phyloP scores from a whole-genome alignment of 495 filamentous ascomycete genomes.

The Xylaria palmicola region DNA sequence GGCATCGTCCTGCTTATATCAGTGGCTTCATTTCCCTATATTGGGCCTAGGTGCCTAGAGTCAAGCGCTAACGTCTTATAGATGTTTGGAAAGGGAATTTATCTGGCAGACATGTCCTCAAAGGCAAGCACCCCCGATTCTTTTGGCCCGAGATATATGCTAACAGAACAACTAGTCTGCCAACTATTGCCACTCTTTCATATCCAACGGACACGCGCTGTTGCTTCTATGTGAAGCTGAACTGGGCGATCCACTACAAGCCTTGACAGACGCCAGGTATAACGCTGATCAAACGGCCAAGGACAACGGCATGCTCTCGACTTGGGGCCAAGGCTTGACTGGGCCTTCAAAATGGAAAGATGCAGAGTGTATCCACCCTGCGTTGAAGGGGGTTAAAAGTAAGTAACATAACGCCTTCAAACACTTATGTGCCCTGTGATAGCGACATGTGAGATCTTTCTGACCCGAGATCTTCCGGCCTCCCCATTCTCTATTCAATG shows the following conservation, averaged over 20 bases:
- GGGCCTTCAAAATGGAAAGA: conserved; percentile 74
- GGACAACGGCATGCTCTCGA: conserved; percentile 58
- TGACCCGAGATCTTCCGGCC: too few relatives aligned
- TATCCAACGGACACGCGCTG: conserved; percentile 50
- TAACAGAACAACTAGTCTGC: conserved; percentile 58
- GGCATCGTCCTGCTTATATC: neutral
- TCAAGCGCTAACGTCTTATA: conserved; percentile 3
- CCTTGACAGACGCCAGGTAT: conserved; percentile 52
- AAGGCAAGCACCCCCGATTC: conserved; percentile 25
- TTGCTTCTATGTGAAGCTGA: conserved; percentile 78
- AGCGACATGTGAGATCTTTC: too few relatives aligned
- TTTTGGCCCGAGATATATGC: neutral
- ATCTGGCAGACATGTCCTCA: conserved; percentile 78
- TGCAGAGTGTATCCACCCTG: conserved; percentile 60
- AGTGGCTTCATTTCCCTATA: neutral
- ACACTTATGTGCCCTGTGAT: neutral
- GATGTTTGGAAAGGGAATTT: conserved; percentile 86
- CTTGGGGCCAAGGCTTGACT: conserved; percentile 59
- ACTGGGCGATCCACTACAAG: conserved; percentile 68
- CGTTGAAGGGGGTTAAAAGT: conserved; percentile 62
- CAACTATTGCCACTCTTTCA: conserved; percentile 62
- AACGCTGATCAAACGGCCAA: conserved; percentile 63
- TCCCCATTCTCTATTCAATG: too few relatives aligned
- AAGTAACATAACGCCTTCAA: conserved; percentile 18
- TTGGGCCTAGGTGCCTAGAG: neutral